A percentile compares a stretch with the other conserved stretches of the same genome.
Evolutionary conservation across 2,329 filamentous ascomycete species (phyloP).

Genomic region (Diaporthe sp.): DNA sequence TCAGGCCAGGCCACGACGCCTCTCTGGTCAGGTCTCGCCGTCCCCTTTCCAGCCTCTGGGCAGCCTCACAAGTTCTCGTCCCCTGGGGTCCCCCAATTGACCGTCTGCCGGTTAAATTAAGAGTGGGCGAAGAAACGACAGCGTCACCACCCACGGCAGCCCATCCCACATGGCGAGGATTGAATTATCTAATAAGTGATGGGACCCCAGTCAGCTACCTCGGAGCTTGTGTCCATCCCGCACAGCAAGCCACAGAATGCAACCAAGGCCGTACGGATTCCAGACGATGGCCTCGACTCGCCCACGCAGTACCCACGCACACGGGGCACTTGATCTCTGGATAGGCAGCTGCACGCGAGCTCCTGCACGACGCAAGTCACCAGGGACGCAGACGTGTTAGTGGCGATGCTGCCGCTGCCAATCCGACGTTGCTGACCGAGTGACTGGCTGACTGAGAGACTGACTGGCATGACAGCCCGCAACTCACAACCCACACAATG

Average conservation of each 20-base stretch:
- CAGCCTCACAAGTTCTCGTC: neutral
- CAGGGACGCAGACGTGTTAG: neutral
- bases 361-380: conserved; percentile 20
- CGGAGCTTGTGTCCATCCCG: neutral
- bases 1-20: conserved; percentile 21
- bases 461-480: neutral
- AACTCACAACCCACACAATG: neutral
- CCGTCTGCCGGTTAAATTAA: conserved; percentile 29
- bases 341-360: conserved; percentile 29
- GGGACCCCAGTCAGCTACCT: conserved; percentile 6
- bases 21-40: conserved; percentile 2
- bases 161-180: conserved; percentile 26
- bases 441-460: neutral
- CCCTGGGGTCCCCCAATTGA: neutral
- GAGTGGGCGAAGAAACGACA: neutral
- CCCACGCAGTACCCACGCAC: neutral
- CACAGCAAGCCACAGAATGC: conserved; percentile 19
- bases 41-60: neutral
- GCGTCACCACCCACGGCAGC: neutral
- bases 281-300: conserved; percentile 7
- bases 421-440: neutral
- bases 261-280: neutral
- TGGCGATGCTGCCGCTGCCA: neutral
- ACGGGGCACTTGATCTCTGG: neutral
- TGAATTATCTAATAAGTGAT: conserved; percentile 28